These are phyloP conservation scores for Thelephora terrestris DNA, from an alignment of 1,284 basidiomycete species.

Conservation along the genomic window DNA sequence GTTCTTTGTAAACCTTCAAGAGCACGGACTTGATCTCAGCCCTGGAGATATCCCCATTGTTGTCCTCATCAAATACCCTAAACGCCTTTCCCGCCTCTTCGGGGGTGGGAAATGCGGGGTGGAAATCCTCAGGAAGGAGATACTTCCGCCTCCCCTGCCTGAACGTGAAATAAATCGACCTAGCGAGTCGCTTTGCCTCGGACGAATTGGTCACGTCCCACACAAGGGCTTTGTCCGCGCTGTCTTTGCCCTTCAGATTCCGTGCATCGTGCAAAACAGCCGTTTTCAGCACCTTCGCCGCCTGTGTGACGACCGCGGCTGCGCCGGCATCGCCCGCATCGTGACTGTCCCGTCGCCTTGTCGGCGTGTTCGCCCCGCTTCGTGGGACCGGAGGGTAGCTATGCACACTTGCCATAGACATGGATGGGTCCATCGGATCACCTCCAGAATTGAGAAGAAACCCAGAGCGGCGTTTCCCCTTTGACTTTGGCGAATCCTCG, in stretches of 20 bases:
- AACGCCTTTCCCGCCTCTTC: constrained; percentile 57
- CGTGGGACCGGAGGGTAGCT: constrained; percentile 28
- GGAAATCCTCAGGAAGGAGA: constrained; percentile 60
- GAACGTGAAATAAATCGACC: constrained; percentile 57
- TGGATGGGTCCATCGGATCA: neutral
- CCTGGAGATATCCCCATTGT: constrained; percentile 71
- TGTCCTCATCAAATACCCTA: constrained; percentile 66
- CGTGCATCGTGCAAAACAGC: constrained; percentile 66
- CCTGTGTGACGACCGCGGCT: constrained; percentile 30
- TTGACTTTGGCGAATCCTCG: constrained; percentile 9
- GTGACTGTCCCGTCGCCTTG: constrained; percentile 7
- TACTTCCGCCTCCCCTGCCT: constrained; percentile 45
- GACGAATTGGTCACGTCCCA: constrained; percentile 45
- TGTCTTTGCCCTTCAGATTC: constrained; percentile 44
- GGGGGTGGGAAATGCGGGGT: constrained; percentile 52
- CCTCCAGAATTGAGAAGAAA: neutral
- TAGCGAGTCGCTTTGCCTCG: constrained; percentile 69
- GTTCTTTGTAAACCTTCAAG: constrained; percentile 67
- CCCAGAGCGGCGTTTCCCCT: constrained; percentile 11
- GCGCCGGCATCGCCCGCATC: constrained; percentile 22
- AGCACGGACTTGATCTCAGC: constrained; percentile 67
- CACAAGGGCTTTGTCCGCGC: constrained; percentile 28
- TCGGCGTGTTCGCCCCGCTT: constrained; percentile 1
- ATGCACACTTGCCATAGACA: constrained; percentile 16
- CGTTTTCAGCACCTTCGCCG: constrained; percentile 55